phyloP scores from a whole-genome alignment of 2,329 filamentous ascomycete genomes.

The Berkeleyomyces basicola region DNA sequence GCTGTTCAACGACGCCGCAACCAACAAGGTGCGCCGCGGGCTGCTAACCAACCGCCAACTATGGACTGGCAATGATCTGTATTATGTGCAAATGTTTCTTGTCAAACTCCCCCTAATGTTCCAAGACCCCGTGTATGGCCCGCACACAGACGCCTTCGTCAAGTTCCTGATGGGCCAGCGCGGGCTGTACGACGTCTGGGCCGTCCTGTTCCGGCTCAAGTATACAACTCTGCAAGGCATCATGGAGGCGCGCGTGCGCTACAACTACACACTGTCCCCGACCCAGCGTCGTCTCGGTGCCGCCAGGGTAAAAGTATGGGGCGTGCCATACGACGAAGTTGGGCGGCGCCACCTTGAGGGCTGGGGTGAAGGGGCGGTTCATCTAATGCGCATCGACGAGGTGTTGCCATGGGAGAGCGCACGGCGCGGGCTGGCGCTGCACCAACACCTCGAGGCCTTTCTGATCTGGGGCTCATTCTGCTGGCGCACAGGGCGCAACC shows the following conservation, averaged over 20 bases:
- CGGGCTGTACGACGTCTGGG: constrained; percentile 37
- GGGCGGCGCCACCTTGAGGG: constrained; percentile 38
- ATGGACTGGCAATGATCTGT: constrained; percentile 44
- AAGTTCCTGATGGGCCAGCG: constrained; percentile 44
- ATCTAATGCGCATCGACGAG: constrained; percentile 34
- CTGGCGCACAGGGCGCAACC: constrained; percentile 31
- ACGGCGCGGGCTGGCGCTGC: constrained; percentile 34
- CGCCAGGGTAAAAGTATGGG: constrained; percentile 25
- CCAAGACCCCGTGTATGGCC: constrained; percentile 42
- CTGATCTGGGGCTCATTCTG: constrained; percentile 47
- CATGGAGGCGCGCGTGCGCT: constrained; percentile 39
- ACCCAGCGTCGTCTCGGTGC: constrained; percentile 15
- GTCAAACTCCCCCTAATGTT: constrained; percentile 57
- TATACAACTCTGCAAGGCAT: constrained; percentile 34
- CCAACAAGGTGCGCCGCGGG: constrained; percentile 35
- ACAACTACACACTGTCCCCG: constrained; percentile 31
- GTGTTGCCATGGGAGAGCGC: constrained; percentile 40
- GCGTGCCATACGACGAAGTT: constrained; percentile 34
- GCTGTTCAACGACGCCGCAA: constrained; percentile 52
- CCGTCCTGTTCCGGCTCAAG: constrained; percentile 40
- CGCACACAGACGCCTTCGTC: constrained; percentile 32
- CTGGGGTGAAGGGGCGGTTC: constrained; percentile 30
- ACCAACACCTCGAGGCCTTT: constrained; percentile 38
- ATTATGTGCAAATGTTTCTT: constrained; percentile 46
- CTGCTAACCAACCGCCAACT: constrained; percentile 35